These are phyloP conservation scores for Echinochloa phyllopogon DNA, from an alignment of 176 grass and related monocot species.

Conservation along the genomic window DNA sequence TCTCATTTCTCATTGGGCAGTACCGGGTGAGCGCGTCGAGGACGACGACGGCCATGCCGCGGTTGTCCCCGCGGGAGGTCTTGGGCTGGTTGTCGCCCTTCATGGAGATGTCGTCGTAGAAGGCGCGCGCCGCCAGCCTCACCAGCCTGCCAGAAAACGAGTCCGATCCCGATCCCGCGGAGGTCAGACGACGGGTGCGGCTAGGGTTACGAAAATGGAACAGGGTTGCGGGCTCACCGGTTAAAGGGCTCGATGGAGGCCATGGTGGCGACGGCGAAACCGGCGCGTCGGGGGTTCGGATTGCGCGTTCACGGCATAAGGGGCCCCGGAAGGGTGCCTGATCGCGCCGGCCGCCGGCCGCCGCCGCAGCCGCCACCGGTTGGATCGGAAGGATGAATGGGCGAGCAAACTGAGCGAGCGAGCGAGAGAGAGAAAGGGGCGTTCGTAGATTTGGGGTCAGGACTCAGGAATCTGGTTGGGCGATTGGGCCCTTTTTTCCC, in stretches of 20 bases:
- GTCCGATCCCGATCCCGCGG: slow-evolving; percentile 1
- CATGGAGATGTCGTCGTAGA: slow-evolving; percentile 92
- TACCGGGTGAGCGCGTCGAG: slow-evolving; percentile 90
- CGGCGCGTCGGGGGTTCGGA: neutral
- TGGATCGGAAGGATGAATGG: slow-evolving; percentile 16
- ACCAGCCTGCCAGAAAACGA: slow-evolving; percentile 53
- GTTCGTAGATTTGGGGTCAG: neutral
- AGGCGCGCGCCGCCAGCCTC: slow-evolving; percentile 83
- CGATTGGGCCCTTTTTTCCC: neutral
- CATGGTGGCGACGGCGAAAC: slow-evolving; percentile 33
- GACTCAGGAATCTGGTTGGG: neutral
- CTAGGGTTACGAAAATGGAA: slow-evolving; percentile 26
- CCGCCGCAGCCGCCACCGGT: neutral
- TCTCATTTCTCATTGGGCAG: neutral
- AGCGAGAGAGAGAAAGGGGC: neutral
- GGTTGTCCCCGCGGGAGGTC: slow-evolving; percentile 89
- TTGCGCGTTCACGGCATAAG: neutral
- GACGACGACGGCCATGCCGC: slow-evolving; percentile 96
- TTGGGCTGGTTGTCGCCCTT: slow-evolving; percentile 96
- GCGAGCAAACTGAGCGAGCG: neutral
- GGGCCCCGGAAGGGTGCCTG: neutral
- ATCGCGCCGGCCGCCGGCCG: neutral
- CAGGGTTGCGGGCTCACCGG: slow-evolving; percentile 40
- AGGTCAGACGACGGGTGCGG: neutral
- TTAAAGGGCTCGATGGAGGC: slow-evolving; percentile 91